phyloP scores from a whole-genome alignment of 768 basidiomycete species.

The Psilocybe tampanensis region DNA sequence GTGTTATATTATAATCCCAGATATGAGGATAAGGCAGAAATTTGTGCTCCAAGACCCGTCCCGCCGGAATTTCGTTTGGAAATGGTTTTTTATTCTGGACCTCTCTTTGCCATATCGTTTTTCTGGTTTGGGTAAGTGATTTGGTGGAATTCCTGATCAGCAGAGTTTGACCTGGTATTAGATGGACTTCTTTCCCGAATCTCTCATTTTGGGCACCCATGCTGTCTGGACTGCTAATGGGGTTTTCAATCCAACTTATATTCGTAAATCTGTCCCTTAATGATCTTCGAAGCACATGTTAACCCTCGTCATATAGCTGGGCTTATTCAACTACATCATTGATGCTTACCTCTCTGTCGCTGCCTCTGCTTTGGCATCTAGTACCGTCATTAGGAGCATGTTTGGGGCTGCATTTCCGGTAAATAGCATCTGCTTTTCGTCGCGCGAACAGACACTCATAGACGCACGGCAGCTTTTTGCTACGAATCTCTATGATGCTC shows the following conservation, averaged over 20 bases:
- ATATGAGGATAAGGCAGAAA: constrained; percentile 45
- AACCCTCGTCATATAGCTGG: constrained; percentile 35
- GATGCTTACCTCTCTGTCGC: constrained; percentile 58
- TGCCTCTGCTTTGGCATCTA: constrained; percentile 59
- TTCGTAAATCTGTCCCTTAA: constrained; percentile 42
- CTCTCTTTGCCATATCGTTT: constrained; percentile 53
- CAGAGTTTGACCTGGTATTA: constrained; percentile 21
- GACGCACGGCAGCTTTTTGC: constrained; percentile 48
- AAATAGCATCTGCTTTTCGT: constrained; percentile 10
- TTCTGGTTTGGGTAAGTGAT: constrained; percentile 63
- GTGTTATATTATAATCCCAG: constrained; percentile 48
- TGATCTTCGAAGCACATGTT: background rate
- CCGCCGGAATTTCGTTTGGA: constrained; percentile 63
- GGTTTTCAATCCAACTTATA: constrained; percentile 55
- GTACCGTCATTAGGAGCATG: constrained; percentile 52
- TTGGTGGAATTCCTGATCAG: background rate
- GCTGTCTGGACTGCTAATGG: constrained; percentile 48
- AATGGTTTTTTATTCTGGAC: constrained; percentile 50
- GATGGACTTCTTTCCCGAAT: constrained; percentile 60
- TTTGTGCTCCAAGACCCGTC: constrained; percentile 51
- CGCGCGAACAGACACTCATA: constrained; percentile 1
- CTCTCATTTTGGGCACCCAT: constrained; percentile 58
- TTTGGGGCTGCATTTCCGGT: constrained; percentile 57
- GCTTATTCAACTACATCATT: constrained; percentile 61
- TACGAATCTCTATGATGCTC: constrained; percentile 51